Percentiles rank a stretch among this genome's conserved stretches.
Evolutionary conservation across 2,329 filamentous ascomycete genomes (phyloP).

Genomic region (Venturiaceae sp.): DNA sequence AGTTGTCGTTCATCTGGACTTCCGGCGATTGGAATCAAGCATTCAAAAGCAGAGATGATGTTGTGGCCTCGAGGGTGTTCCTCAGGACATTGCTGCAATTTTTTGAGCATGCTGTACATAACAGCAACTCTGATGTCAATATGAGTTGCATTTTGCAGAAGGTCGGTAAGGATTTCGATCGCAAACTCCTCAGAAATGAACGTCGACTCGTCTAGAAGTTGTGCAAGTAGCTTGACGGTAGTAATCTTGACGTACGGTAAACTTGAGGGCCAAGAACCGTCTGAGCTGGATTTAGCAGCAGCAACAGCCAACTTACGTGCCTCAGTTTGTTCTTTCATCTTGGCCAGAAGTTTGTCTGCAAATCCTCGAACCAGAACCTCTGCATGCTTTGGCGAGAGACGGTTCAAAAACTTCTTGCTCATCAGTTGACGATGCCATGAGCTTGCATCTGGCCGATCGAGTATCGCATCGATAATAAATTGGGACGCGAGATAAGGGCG

Average conservation of each 20-base stretch:
- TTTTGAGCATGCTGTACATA: conserved; percentile 22
- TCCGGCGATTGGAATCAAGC: conserved; percentile 21
- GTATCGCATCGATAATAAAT: conserved; percentile 19
- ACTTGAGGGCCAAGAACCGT: conserved; percentile 2
- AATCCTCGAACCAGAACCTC: conserved; percentile 19
- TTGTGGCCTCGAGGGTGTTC: conserved; percentile 10
- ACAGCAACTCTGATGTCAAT: conserved; percentile 26
- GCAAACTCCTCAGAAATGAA: conserved; percentile 22
- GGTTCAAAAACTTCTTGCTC: conserved; percentile 19
- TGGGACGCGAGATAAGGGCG: conserved; percentile 19
- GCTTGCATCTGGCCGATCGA: conserved; percentile 25
- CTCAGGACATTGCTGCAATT: conserved; percentile 14
- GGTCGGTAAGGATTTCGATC: conserved; percentile 19
- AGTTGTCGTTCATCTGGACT: conserved; percentile 24
- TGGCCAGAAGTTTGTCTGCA: conserved; percentile 19
- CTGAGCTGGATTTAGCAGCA: conserved; percentile 7
- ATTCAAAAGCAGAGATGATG: conserved; percentile 18
- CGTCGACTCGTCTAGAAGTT: conserved; percentile 23
- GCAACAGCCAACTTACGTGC: too few species aligned
- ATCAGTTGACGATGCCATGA: conserved; percentile 32
- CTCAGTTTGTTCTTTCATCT: conserved; percentile 17
- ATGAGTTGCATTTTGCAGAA: conserved; percentile 23
- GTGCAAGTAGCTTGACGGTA: conserved; percentile 31
- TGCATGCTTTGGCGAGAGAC: conserved; percentile 21
- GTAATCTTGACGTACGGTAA: conserved; percentile 27